Evolutionary conservation across 805 yeast genomes (phyloP), one percentile per base, ranked within the genome.

Genomic region (Danielia oregonensis): DNA sequence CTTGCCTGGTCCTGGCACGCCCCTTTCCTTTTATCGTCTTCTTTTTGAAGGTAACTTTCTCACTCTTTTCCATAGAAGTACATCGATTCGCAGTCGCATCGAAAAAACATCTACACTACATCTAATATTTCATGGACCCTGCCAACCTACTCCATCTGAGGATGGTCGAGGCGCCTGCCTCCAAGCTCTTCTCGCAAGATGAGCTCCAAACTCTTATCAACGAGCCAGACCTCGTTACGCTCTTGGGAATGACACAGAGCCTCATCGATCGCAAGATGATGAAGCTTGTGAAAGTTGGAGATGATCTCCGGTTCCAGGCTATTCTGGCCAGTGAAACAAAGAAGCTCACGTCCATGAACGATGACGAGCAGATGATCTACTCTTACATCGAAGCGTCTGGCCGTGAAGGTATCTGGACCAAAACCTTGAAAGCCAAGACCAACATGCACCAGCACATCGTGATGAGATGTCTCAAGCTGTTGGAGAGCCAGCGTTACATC

Each of bases 321-420:
- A 82, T 86, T 2, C 70, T 80, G 5, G 61, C 70, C 26, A 65
- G 74, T 9, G 96, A 88, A 43, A 96, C 97, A 7, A 73, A 65
- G 17, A 86, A 85, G 52, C 76, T 86, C 42, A 69, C 80, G 17
- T 72, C 78, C 24, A 88, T 91, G 96, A 55, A 74, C 6, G 74
- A 81, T 18, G 98, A 93, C 51, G 97, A 93, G 61, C 82, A 89
- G 16, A 76, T 91, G 76, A 83, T 91, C 17, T 91, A 91, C 55
- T 81, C 93, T 1, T 82, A 88, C 52, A 91, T 91, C 44, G 95
- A 86, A 52, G 94, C 95, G 0, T 76, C 94, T 6, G 95, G 93
- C 4, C 71, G 97, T 58, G 97, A 89, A 61, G 97, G 97, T 29
- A 87, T 89, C 34, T 89, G 97, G 97, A 84, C 95, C 9, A 87